Evolutionary conservation across 192 early-diverging fungal genomes (phyloP).

Genomic region (Linderina pennispora): DNA sequence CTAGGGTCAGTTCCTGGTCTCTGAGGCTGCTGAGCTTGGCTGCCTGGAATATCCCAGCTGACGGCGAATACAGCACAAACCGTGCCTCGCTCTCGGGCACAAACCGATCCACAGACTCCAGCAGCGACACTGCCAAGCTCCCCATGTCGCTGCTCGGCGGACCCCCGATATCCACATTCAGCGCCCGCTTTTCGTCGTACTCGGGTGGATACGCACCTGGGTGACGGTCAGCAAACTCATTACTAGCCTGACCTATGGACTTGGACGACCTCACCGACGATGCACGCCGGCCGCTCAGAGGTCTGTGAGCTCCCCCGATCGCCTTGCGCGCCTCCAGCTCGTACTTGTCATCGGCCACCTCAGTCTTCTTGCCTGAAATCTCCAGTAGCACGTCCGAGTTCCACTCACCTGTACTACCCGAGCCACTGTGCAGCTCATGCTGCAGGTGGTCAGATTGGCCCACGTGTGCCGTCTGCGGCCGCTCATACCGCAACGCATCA

Average conservation of each 20-base stretch:
- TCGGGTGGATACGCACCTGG: no score
- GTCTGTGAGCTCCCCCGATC: no score
- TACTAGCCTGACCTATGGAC: neutral
- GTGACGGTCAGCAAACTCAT: neutral
- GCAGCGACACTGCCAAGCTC: constrained; percentile 16
- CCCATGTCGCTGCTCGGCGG: constrained; percentile 2
- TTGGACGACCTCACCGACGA: neutral
- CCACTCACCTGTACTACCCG: no score
- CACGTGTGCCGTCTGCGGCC: no score
- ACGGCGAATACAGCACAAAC: constrained; percentile 37
- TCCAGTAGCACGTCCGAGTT: constrained; percentile 19
- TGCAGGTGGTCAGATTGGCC: no score
- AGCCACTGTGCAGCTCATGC: neutral
- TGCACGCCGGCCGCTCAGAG: no score
- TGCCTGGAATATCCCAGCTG: constrained; percentile 31
- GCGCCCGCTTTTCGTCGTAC: no score
- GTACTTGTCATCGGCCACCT: constrained; percentile 16
- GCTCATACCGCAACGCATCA: no score
- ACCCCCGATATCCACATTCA: no score
- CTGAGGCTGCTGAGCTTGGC: constrained; percentile 25
- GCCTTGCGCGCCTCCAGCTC: constrained; percentile 28
- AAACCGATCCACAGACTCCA: constrained; percentile 11
- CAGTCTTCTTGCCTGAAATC: constrained; percentile 12
- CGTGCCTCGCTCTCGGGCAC: constrained; percentile 6
- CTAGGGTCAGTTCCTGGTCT: constrained; percentile 24